These are phyloP conservation scores for Tricholoma terreum DNA, from an alignment of 768 basidiomycete genomes.

Conservation along the genomic window DNA sequence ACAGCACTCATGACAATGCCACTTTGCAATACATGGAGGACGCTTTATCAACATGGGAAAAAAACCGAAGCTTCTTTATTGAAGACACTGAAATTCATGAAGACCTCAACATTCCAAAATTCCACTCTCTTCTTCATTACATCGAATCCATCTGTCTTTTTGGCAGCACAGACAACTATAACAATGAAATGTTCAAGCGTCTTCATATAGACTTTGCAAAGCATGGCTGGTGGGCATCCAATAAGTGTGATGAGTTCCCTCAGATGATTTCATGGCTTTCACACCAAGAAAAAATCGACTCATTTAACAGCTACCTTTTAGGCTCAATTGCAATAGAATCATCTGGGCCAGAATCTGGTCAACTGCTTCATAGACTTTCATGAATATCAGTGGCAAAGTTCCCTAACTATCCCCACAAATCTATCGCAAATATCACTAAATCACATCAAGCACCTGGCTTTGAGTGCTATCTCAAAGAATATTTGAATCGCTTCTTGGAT, in stretches of 20 bases:
- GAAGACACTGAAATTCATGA: slow-evolving; percentile 25
- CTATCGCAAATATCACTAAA: neutral
- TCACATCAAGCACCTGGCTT: neutral
- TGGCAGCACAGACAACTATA: slow-evolving; percentile 36
- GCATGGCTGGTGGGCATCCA: slow-evolving; percentile 16
- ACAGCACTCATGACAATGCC: slow-evolving; percentile 21
- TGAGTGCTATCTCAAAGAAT: neutral
- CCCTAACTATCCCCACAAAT: slow-evolving; percentile 8
- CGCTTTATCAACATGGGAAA: slow-evolving; percentile 21
- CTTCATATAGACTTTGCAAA: slow-evolving; percentile 42
- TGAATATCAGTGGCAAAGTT: neutral
- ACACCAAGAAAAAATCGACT: slow-evolving; percentile 31
- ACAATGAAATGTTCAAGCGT: slow-evolving; percentile 33
- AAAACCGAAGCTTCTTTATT: slow-evolving; percentile 30
- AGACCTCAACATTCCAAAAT: slow-evolving; percentile 41
- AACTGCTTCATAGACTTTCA: neutral
- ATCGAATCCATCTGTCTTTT: slow-evolving; percentile 18
- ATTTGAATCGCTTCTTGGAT: neutral
- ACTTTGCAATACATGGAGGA: slow-evolving; percentile 21
- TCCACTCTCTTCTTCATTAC: slow-evolving; percentile 38
- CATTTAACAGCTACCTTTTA: neutral
- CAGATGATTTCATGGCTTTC: slow-evolving; percentile 40
- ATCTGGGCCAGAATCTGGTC: neutral
- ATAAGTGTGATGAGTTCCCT: slow-evolving; percentile 12
- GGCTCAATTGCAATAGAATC: neutral